Evolutionary conservation across 371 early-diverging fungal species (phyloP).

Genomic region (Actinomucor elegans): DNA sequence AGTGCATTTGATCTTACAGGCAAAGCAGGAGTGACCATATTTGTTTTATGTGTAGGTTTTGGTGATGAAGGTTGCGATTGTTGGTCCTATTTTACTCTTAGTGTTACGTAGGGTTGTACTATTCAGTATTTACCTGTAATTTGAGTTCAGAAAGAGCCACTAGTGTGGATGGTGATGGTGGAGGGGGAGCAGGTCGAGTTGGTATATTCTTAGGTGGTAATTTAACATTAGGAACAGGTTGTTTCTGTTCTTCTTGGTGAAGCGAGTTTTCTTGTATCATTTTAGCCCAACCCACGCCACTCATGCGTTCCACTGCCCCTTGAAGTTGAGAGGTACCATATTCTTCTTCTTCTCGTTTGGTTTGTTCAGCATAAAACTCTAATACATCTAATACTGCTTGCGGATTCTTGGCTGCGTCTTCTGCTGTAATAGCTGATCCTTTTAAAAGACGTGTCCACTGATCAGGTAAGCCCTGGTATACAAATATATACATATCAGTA

Average conservation of each 20-base stretch:
- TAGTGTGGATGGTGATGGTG: conserved; percentile 18
- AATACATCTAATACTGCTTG: conserved; percentile 97
- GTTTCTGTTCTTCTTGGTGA: neutral
- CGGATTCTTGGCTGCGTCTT: conserved; percentile 95
- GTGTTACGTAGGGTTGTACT: too few species aligned
- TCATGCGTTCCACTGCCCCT: conserved; percentile 31
- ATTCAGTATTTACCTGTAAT: neutral
- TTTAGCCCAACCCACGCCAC: conserved; percentile 31
- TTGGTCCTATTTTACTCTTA: neutral
- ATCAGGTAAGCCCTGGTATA: conserved; percentile 93
- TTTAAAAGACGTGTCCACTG: conserved; percentile 91
- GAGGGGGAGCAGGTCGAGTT: conserved; percentile 24
- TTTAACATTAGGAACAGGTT: conserved; percentile 12
- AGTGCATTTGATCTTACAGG: conserved; percentile 3
- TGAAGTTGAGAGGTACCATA: conserved; percentile 39
- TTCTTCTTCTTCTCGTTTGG: conserved; percentile 53
- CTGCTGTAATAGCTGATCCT: conserved; percentile 89
- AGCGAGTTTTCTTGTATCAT: conserved; percentile 20
- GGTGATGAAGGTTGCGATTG: conserved; percentile 2
- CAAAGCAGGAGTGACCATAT: conserved; percentile 2
- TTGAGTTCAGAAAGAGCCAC: conserved; percentile 13
- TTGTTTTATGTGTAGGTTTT: conserved; percentile 8
- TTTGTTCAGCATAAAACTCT: conserved; percentile 92
- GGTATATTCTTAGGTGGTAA: conserved; percentile 19
- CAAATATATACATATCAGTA: neutral